phyloP scores from a whole-genome alignment of 129 eudicot genomes.

The Tagetes erecta region DNA sequence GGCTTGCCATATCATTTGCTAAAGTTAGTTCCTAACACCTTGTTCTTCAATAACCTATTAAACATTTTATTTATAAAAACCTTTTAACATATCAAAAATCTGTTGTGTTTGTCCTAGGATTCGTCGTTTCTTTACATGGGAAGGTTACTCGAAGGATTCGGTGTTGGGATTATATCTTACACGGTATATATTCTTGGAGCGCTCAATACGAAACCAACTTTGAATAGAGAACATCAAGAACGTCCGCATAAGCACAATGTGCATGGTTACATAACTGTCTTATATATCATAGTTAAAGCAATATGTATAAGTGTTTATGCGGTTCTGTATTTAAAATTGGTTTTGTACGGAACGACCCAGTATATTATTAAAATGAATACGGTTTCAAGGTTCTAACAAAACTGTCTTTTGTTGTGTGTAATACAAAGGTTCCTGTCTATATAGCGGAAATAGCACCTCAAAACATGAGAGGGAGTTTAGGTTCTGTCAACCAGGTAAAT shows the following conservation, averaged over 20 bases:
- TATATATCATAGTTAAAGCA: neutral
- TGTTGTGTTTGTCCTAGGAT: constrained; percentile 45
- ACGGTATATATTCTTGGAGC: constrained; percentile 40
- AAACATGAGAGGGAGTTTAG: constrained; percentile 85
- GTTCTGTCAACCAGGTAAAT: constrained; percentile 88
- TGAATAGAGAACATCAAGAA: neutral
- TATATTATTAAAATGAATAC: constrained; percentile 8
- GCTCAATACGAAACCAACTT: neutral
- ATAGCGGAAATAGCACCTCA: constrained; percentile 95
- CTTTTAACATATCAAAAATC: neutral
- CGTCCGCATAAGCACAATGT: neutral
- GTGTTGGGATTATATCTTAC: constrained; percentile 91
- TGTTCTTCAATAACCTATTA: constrained; percentile 1
- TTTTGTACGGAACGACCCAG: neutral
- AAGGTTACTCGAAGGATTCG: constrained; percentile 88
- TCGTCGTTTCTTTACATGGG: constrained; percentile 89
- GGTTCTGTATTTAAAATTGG: neutral
- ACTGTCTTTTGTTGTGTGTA: neutral
- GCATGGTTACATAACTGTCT: neutral
- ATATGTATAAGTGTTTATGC: neutral
- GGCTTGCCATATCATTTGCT: constrained; percentile 93
- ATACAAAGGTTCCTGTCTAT: constrained; percentile 86
- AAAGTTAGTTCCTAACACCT: constrained; percentile 48
- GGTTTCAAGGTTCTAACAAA: constrained; percentile 13
- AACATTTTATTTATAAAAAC: neutral